Base-by-base conservation (phyloP, 2,329 filamentous ascomycete species). In the Aspergillus costaricaensis region DNA sequence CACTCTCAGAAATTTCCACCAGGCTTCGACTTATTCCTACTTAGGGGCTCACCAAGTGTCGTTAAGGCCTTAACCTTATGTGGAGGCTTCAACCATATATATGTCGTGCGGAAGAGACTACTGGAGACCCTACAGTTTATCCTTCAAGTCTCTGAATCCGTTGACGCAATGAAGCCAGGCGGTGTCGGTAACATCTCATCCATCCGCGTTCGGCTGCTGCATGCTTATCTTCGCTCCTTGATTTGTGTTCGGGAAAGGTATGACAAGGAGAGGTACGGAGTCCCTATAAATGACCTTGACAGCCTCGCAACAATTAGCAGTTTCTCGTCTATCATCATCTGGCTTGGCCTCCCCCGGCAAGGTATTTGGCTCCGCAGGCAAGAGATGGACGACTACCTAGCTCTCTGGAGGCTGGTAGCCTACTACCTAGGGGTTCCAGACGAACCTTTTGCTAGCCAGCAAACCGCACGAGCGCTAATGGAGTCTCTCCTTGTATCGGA, bases 111-210 rank as follows among this genome's bases (percentile, higher is more conserved):
- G 60, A 83, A 86, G 15, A 81, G 91, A 52, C 74, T 90, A 3
- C 84, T 88, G 27, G 89, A 93, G 74, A 93, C 91, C 1, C 88
- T 88, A 2, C 90, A 92, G 71, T 88, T 91, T 73, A 85, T 91
- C 12, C 82, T 92, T 5, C 87, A 92, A 71, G 88, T 90, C 52
- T 89, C 89, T 4, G 78, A 81, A 47, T 87, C 86, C 6, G 70
- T 91, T 2, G 82, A 85, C 23, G 85, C 85, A 4, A 85, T 94
- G 65, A 80, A 88, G 64, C 90, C 89, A 0, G 87, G 86, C 2
- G 90, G 89, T 1, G 83, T 83, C 15, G 89, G 88, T 1, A 87
- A 86, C 62, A 81, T 80, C 4, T 87, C 87, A 8, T 87, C 86
- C 1, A 79, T 91, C 30, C 83, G 88, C 4, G 89, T 92, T 15